Conservation (phyloP, 2,329 filamentous ascomycete species). For the Tolypocladium ophioglossoides region DNA sequence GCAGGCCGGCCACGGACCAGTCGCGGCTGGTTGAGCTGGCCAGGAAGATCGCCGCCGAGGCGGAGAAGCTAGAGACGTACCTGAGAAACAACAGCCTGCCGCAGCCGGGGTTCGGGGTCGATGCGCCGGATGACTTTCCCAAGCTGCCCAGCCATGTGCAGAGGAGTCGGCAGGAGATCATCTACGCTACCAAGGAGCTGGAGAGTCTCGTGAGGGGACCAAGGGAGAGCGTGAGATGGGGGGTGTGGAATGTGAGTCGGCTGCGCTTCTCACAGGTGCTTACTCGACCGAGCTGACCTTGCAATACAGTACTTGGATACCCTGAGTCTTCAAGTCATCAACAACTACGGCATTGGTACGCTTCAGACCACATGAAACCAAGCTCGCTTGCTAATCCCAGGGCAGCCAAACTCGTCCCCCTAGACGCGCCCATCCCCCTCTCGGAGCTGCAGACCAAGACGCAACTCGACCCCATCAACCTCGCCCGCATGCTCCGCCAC, state of each 20-base stretch:
- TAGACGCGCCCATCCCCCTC: conserved; percentile 32
- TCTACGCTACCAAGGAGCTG: conserved; percentile 38
- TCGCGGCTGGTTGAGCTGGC: conserved; percentile 35
- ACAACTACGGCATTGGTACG: conserved; percentile 37
- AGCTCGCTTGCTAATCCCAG: background rate
- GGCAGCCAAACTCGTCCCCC: conserved; percentile 40
- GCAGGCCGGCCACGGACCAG: conserved; percentile 7
- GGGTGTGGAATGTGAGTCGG: conserved; percentile 37
- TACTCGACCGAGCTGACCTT: background rate
- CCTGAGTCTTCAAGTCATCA: conserved; percentile 38
- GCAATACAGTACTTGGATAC: conserved; percentile 34
- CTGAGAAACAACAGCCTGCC: conserved; percentile 29
- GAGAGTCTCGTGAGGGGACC: conserved; percentile 37
- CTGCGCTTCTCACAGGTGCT: background rate
- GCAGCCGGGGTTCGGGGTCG: conserved; percentile 33
- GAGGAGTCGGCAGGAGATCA: conserved; percentile 33
- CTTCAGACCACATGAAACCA: background rate
- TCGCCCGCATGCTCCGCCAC: conserved; percentile 41
- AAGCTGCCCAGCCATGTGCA: conserved; percentile 34
- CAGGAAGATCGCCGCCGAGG: conserved; percentile 34
- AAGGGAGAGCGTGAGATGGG: conserved; percentile 39
- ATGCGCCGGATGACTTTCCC: conserved; percentile 35
- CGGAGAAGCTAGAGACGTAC: conserved; percentile 38
- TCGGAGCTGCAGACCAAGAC: conserved; percentile 34
- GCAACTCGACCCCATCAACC: conserved; percentile 35